Base-by-base conservation (phyloP, 441 rosid genomes). In the Populus hybrid region DNA sequence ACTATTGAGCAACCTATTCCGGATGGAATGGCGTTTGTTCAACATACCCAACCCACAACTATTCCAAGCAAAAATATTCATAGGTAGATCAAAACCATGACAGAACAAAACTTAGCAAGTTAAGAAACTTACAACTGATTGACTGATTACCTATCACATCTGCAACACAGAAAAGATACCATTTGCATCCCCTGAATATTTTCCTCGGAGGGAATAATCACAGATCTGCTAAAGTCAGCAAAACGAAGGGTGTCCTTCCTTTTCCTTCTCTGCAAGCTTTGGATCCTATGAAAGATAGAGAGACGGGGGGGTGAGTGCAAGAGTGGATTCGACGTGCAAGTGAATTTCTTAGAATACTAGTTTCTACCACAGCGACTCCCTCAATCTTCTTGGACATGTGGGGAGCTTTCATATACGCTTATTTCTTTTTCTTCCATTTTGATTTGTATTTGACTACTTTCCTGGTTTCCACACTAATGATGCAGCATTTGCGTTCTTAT, bases 141-240 rank as follows among this genome's bases (percentile, higher is more conserved):
- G n/a, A n/a, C n/a, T n/a, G n/a, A n/a, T n/a, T n/a, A n/a, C n/a
- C n/a, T n/a, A n/a, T n/a, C n/a, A n/a, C n/a, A n/a, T n/a, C n/a
- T n/a, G 50, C 35, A 36, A 16, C 4, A 24, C 28, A 74, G 28
- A 38, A 36, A 74, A 65, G 57, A 64, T 65, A 18, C 61, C 77
- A 74, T 61, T 10, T 6, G 50, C 42, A 30, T 26, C 67, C 1
- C 32, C 5, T 16, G 20, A 18, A 26, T 34, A 11, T 6, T 34
- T 34, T 32, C 32, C 21, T 34, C 67, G 28, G 67, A 73, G 36
- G 42, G 16, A 59, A 73, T 73, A 59, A 73, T 61, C 76, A 61
- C 61, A 73, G 76, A 73, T 73, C 68, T 73, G 76, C 54, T 20
- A 12, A 73, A 61, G 76, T 20, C 64, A 26, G 74, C 10, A 16